Base-by-base conservation (phyloP, 2,329 filamentous ascomycete genomes). In the Aureobasidium musti region DNA sequence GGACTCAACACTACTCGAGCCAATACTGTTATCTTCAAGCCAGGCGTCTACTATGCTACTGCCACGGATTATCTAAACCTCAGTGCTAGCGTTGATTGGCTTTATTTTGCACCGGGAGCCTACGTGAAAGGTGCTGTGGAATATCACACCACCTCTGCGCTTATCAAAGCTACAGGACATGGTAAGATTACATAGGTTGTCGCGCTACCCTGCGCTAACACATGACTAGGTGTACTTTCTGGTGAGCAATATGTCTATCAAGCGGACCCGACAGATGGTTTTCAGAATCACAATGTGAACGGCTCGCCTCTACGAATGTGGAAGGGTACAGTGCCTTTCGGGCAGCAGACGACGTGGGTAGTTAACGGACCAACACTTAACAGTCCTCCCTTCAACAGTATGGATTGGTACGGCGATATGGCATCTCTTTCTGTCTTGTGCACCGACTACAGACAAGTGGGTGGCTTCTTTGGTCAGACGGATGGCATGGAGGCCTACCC, bases 81-180 rank as follows among this genome's bases (percentile, higher is more conserved):
- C 43, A 63, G 59, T 39, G n/a, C 43, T 21, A 50, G 30, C 35
- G 45, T 63, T 3, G 35, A 52, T 21, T 63, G 59, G 59, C 41
- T 63, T 14, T 63, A 63, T 21, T 63, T 63, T 52, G 59, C 59
- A n/a, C 59, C 59, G 11, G 59, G 59, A 23, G 43, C 59, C 11
- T 63, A 63, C 17, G 43, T 63, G 3, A 63, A 63, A 35, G 59
- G 43, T 19, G 59, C 59, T 21, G 59, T 63, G 7, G 59, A 63
- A n/a, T 63, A 26, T 21, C 43, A 37, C 33, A 52, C 43, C 2
- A 37, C 11, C 4, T 49, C 59, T 14, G 11, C 43, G 5, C 30
- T 52, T 1, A 52, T 63, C 45, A 33, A 28, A 41, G 33, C 47
- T 17, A 63, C 59, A 19, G 59, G 59, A 13, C 59, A 63, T 52